phyloP scores from a whole-genome alignment of 2,329 filamentous ascomycete species.

The Elsinoe fawcettii region DNA sequence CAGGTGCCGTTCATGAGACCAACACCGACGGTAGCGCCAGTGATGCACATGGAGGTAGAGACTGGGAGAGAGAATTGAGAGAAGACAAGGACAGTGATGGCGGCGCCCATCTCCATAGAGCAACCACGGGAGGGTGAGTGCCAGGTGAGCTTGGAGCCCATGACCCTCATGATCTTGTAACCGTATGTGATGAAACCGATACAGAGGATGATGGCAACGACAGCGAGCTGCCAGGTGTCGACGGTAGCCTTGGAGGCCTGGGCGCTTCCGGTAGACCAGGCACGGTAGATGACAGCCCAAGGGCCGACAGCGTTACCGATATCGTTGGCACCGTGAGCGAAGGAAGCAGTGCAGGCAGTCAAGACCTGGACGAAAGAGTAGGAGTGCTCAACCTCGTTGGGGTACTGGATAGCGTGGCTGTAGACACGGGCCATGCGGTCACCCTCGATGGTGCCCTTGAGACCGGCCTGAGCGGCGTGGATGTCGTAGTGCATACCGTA shows the following conservation, averaged over 20 bases:
- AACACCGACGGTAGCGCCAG: slow-evolving; percentile 55
- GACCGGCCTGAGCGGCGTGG: slow-evolving; percentile 64
- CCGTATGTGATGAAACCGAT: slow-evolving; percentile 55
- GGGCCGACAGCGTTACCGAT: slow-evolving; percentile 57
- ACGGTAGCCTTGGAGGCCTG: slow-evolving; percentile 56
- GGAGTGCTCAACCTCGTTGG: slow-evolving; percentile 55
- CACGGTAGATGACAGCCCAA: slow-evolving; percentile 54
- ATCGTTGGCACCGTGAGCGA: slow-evolving; percentile 63
- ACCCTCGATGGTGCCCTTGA: slow-evolving; percentile 64
- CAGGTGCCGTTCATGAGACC: slow-evolving; percentile 53
- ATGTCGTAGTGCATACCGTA: slow-evolving; percentile 80
- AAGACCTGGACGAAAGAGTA: slow-evolving; percentile 61
- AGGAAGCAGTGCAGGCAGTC: slow-evolving; percentile 64
- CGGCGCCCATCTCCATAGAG: slow-evolving; percentile 54
- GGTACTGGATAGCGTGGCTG: slow-evolving; percentile 51
- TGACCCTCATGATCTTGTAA: slow-evolving; percentile 55
- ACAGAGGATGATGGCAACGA: slow-evolving; percentile 50
- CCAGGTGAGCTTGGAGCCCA: slow-evolving; percentile 53
- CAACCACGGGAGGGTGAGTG: slow-evolving; percentile 54
- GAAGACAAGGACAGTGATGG: slow-evolving; percentile 56
- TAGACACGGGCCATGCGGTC: slow-evolving; percentile 56
- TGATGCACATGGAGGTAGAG: slow-evolving; percentile 59
- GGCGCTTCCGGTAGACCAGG: slow-evolving; percentile 45
- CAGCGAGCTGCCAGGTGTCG: slow-evolving; percentile 68
- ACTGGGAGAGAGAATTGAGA: slow-evolving; percentile 56